Conservation (phyloP, 1,139 yeast species). For the Wickerhamomyces sp. region DNA sequence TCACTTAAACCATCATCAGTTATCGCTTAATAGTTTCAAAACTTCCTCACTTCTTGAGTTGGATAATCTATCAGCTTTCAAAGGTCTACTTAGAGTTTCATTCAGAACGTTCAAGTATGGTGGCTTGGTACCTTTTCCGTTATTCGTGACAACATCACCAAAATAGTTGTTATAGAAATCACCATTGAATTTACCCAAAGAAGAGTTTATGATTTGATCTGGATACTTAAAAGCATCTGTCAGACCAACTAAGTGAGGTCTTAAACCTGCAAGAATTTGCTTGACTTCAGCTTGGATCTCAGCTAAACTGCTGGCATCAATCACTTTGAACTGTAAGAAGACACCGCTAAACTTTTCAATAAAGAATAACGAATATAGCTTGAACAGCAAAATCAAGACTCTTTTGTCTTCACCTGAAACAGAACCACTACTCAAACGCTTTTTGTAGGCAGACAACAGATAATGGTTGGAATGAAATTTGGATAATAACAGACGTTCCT, state of each 20-base stretch:
- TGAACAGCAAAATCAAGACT: slow-evolving; percentile 43
- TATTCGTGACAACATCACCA: slow-evolving; percentile 41
- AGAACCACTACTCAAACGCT: slow-evolving; percentile 23
- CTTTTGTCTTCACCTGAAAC: slow-evolving; percentile 29
- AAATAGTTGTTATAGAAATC: slow-evolving; percentile 81
- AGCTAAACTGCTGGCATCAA: slow-evolving; percentile 43
- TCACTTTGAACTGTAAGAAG: slow-evolving; percentile 63
- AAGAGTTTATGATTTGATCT: slow-evolving; percentile 80
- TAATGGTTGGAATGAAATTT: slow-evolving; percentile 61
- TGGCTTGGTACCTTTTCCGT: slow-evolving; percentile 53
- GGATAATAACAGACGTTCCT: slow-evolving; percentile 53
- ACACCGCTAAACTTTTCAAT: slow-evolving; percentile 74
- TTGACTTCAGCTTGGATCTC: slow-evolving; percentile 43
- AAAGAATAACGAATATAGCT: slow-evolving; percentile 63
- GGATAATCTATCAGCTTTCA: slow-evolving; percentile 15
- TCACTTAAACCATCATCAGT: slow-evolving; percentile 1
- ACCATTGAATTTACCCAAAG: slow-evolving; percentile 82
- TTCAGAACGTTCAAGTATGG: slow-evolving; percentile 51
- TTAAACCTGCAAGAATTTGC: slow-evolving; percentile 41
- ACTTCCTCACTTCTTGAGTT: slow-evolving; percentile 19
- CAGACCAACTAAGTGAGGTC: slow-evolving; percentile 73
- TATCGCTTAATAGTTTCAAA: slow-evolving; percentile 14
- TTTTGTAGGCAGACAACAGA: slow-evolving; percentile 28
- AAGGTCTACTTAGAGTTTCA: slow-evolving; percentile 47
- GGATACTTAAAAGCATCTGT: slow-evolving; percentile 89